Conservation (phyloP, 495 filamentous ascomycete genomes). For the Lasiosphaeriaceae sp. region DNA sequence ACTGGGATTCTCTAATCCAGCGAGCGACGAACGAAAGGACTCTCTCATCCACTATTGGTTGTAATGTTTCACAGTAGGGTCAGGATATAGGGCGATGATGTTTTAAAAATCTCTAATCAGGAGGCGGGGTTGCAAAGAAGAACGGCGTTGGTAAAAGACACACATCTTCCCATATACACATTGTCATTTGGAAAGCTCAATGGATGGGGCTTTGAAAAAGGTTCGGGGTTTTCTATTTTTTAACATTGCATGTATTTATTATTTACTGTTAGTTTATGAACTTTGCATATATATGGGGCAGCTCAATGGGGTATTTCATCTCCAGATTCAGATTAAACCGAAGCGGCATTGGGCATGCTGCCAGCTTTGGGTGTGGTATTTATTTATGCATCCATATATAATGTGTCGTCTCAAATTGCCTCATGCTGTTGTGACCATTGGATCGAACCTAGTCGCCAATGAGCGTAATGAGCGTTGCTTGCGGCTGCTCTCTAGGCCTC, state of each 20-base stretch:
- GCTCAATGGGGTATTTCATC: constrained; percentile 20
- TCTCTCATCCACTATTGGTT: constrained; percentile 5
- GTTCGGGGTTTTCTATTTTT: not conserved
- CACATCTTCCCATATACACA: too few species aligned
- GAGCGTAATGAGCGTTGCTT: too few species aligned
- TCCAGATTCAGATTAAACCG: not conserved
- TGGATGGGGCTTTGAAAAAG: not conserved
- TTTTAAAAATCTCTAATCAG: not conserved
- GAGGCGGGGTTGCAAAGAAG: not conserved
- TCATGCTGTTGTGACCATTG: too few species aligned
- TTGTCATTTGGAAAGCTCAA: too few species aligned
- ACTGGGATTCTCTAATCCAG: constrained; percentile 49
- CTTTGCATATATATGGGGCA: constrained; percentile 32
- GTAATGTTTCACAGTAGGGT: constrained; percentile 8
- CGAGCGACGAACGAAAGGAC: not conserved
- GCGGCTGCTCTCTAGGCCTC: too few species aligned
- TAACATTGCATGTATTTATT: constrained; percentile 13
- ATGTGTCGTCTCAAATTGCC: too few species aligned
- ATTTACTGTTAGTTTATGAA: constrained; percentile 7
- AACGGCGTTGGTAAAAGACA: too few species aligned
- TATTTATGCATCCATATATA: too few species aligned
- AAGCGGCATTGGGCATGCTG: too few species aligned
- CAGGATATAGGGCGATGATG: not conserved
- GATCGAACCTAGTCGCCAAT: too few species aligned
- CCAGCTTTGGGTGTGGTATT: too few species aligned